Conservation (phyloP, 2,329 filamentous ascomycete genomes). For the Tothia fuscella region DNA sequence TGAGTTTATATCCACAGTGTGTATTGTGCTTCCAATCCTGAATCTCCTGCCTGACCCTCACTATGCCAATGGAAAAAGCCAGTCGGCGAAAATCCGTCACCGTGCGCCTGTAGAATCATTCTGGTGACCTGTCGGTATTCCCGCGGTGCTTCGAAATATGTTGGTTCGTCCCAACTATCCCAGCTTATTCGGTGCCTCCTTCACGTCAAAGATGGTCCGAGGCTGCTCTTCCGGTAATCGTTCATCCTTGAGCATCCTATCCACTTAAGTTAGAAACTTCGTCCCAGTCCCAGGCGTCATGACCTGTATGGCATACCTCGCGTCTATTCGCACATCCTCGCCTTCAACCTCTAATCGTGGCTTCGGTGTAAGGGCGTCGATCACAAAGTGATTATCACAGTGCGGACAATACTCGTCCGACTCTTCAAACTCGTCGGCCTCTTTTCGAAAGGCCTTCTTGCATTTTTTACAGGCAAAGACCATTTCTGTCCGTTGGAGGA, state of each 20-base stretch:
- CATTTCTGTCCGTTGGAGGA: slow-evolving; percentile 76
- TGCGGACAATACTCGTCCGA: slow-evolving; percentile 96
- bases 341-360: slow-evolving; percentile 77
- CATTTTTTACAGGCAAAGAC: slow-evolving; percentile 97
- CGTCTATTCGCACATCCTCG: slow-evolving; percentile 76
- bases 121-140: too few species aligned
- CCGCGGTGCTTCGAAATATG: too few species aligned
- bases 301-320: slow-evolving; percentile 34
- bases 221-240: slow-evolving; percentile 50
- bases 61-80: too few species aligned
- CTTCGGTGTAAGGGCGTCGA: slow-evolving; percentile 78
- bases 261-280: background rate
- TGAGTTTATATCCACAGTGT: too few species aligned
- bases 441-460: slow-evolving; percentile 95
- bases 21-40: too few species aligned
- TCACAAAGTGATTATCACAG: slow-evolving; percentile 96
- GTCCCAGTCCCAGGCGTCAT: background rate
- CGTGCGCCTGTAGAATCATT: too few species aligned
- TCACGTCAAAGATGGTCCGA: slow-evolving; percentile 64
- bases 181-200: slow-evolving; percentile 60
- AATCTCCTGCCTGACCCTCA: too few species aligned
- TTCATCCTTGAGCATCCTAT: slow-evolving; percentile 82
- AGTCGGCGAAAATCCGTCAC: too few species aligned
- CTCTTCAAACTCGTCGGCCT: slow-evolving; percentile 84
- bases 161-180: slow-evolving; percentile 47